These are phyloP conservation scores for Colletotrichum camelliae DNA, from an alignment of 2,329 filamentous ascomycete genomes.

Conservation along the genomic window DNA sequence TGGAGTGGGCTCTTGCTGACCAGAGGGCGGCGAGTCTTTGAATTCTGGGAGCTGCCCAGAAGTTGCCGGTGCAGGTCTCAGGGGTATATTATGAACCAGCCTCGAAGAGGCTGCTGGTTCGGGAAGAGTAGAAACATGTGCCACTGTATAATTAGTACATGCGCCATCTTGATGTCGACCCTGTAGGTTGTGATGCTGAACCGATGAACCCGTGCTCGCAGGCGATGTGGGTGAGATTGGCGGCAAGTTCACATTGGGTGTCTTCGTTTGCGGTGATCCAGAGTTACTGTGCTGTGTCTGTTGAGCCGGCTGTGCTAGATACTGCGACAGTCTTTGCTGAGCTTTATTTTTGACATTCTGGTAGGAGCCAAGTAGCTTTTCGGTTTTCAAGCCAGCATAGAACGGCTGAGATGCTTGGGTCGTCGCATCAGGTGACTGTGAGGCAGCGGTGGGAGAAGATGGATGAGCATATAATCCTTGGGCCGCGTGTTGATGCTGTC, in stretches of 20 bases:
- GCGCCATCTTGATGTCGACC: not conserved
- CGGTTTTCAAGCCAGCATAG: not conserved
- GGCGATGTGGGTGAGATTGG: not conserved
- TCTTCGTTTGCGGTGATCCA: not conserved
- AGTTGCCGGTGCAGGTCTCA: not conserved
- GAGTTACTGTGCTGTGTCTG: not conserved
- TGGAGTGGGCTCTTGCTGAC: fast-evolving
- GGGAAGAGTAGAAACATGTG: not conserved
- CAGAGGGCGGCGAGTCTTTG: not conserved
- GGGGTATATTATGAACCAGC: not conserved
- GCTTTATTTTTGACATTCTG: not conserved
- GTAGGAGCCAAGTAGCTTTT: not conserved
- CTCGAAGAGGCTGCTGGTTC: not conserved
- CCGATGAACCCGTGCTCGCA: not conserved
- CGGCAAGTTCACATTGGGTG: not conserved
- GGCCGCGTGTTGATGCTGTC: not conserved
- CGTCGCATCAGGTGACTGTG: not conserved
- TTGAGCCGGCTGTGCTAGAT: not conserved
- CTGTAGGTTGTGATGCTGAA: not conserved
- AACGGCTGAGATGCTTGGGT: not conserved
- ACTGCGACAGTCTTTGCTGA: not conserved
- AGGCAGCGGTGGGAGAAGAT: not conserved
- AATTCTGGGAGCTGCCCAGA: not conserved
- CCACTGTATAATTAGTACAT: not conserved
- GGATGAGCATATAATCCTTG: not conserved